Evolutionary conservation across 192 early-diverging fungal genomes (phyloP).

Genomic region (Backusella parvicylindrica): DNA sequence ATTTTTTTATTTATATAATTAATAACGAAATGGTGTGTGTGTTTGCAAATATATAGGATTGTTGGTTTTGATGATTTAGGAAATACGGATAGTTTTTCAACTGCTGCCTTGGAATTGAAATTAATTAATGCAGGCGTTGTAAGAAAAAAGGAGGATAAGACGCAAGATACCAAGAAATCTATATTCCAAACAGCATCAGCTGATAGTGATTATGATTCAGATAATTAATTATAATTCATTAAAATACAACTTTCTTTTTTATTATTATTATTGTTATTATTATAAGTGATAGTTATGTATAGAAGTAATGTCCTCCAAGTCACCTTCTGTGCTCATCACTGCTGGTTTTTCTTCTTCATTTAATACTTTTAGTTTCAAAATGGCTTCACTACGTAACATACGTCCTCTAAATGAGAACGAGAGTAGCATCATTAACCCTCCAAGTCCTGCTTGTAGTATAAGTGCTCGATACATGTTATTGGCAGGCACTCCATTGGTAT

Average conservation of each 20-base stretch:
- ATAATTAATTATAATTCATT: not conserved
- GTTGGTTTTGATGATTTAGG: conserved; percentile 95
- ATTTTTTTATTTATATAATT: not conserved
- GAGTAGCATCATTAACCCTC: conserved; percentile 19
- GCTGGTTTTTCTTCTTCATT: not conserved
- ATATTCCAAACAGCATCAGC: conserved; percentile 9
- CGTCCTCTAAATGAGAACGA: conserved; percentile 20
- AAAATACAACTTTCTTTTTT: not conserved
- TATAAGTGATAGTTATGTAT: not conserved
- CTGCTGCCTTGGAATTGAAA: conserved; percentile 69
- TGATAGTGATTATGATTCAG: conserved; percentile 12
- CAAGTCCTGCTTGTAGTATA: conserved; percentile 28
- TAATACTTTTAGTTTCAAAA: not conserved
- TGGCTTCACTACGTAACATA: conserved; percentile 27
- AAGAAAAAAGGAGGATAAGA: conserved; percentile 2
- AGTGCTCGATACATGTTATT: conserved; percentile 28
- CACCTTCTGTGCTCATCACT: not conserved
- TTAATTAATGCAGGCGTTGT: conserved; percentile 21
- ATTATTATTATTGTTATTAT: not conserved
- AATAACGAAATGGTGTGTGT: not conserved
- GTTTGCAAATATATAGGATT: conserved; percentile 42
- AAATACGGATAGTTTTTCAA: conserved; percentile 81
- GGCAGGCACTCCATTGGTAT: conserved; percentile 13
- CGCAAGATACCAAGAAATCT: conserved; percentile 9
- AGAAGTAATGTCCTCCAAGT: not conserved